A percentile compares a stretch with the other conserved stretches of the same genome.
Evolutionary conservation across 2,329 filamentous ascomycete species (phyloP).

Genomic region (Pseudogymnoascus sp.): DNA sequence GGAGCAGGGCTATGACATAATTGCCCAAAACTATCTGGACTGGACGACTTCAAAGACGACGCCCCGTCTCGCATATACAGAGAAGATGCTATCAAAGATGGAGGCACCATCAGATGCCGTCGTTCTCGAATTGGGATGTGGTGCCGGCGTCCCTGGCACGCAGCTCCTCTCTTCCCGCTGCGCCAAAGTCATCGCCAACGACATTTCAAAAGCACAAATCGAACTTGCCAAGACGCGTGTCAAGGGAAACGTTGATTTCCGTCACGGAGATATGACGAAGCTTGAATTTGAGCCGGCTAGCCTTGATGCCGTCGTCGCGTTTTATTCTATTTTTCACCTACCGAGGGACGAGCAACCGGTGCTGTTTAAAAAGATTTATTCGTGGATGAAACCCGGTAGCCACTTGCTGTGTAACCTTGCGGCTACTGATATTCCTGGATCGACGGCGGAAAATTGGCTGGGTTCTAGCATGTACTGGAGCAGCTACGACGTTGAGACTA

Average conservation of each 20-base stretch:
- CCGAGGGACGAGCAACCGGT: constrained; percentile 34
- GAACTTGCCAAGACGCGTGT: constrained; percentile 9
- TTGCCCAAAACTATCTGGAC: not conserved
- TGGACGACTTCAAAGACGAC: constrained; percentile 4
- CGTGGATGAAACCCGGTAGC: constrained; percentile 38
- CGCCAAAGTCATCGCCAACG: constrained; percentile 9
- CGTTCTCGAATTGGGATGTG: constrained; percentile 3
- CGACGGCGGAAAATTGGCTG: constrained; percentile 26
- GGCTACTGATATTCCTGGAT: constrained; percentile 18
- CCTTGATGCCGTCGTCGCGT: constrained; percentile 35
- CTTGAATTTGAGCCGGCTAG: constrained; percentile 27
- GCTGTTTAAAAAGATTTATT: constrained; percentile 30
- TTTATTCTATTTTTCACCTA: constrained; percentile 40
- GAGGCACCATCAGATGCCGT: not conserved
- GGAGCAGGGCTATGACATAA: constrained; percentile 7
- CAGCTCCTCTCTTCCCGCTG: constrained; percentile 7
- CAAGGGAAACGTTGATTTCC: constrained; percentile 8
- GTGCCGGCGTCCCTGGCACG: constrained; percentile 7
- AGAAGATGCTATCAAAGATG: constrained; percentile 11
- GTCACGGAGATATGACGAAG: constrained; percentile 35
- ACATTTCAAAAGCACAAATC: constrained; percentile 9
- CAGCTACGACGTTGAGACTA: constrained; percentile 9
- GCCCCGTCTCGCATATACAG: constrained; percentile 7
- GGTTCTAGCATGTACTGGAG: constrained; percentile 18
- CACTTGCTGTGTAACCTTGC: constrained; percentile 34